These are phyloP conservation scores for Fusarium decemcellulare DNA, from an alignment of 2,329 filamentous ascomycete genomes.

Conservation along the genomic window DNA sequence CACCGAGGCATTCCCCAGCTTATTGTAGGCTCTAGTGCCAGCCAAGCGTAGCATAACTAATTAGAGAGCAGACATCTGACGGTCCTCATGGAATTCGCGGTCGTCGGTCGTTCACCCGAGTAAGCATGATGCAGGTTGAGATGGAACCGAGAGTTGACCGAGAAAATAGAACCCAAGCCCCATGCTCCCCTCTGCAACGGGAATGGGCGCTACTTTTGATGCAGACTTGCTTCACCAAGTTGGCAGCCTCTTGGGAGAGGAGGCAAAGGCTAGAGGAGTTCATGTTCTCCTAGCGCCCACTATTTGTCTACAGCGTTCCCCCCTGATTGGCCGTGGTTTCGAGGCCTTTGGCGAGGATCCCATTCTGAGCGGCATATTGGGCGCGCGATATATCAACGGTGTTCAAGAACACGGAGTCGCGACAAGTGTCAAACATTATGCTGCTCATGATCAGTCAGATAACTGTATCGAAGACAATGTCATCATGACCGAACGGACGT, in stretches of 20 bases:
- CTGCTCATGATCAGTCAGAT: constrained; percentile 55
- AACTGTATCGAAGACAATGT: constrained; percentile 44
- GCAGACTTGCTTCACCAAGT: constrained; percentile 68
- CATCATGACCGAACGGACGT: constrained; percentile 36
- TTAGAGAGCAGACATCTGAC: constrained; percentile 32
- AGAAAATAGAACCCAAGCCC: constrained; percentile 56
- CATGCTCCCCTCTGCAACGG: constrained; percentile 46
- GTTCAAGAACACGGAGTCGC: constrained; percentile 56
- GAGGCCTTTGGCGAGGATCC: constrained; percentile 59
- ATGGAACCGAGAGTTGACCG: background rate
- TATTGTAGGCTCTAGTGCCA: constrained; percentile 17
- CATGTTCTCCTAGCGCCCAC: constrained; percentile 67
- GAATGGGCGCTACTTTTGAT: constrained; percentile 74
- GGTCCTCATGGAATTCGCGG: constrained; percentile 43
- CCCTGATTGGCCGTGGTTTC: constrained; percentile 59
- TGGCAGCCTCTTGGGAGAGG: constrained; percentile 71
- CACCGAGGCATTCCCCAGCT: constrained; percentile 32
- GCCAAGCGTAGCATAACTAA: background rate
- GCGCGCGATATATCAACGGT: constrained; percentile 50
- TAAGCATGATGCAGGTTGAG: background rate
- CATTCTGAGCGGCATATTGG: constrained; percentile 55
- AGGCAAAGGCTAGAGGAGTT: constrained; percentile 69
- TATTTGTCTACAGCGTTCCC: constrained; percentile 59
- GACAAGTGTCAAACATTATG: constrained; percentile 59
- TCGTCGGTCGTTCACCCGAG: constrained; percentile 36